Conservation (phyloP, 2,329 filamentous ascomycete species). For the Grosmannia penicillata region DNA sequence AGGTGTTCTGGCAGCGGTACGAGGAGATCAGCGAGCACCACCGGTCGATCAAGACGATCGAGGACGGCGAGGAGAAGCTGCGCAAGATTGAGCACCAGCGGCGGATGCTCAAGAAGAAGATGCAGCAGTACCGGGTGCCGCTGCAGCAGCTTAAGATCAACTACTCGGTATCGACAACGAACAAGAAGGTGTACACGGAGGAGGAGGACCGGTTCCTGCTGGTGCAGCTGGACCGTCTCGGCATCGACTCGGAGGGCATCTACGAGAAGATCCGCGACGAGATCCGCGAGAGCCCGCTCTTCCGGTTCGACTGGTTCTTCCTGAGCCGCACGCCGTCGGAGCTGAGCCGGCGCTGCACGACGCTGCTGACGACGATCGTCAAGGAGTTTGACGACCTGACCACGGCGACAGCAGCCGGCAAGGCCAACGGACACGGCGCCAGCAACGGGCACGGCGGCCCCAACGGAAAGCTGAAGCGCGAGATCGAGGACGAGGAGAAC, state of each 20-base stretch:
- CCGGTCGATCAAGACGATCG: slow-evolving; percentile 80
- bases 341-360: slow-evolving; percentile 83
- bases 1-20: slow-evolving; percentile 93
- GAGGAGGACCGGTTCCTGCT: slow-evolving; percentile 94
- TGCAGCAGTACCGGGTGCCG: slow-evolving; percentile 91
- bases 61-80: slow-evolving; percentile 81
- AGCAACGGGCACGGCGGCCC: slow-evolving; percentile 22
- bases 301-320: slow-evolving; percentile 99
- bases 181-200: slow-evolving; percentile 99
- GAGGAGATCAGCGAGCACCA: slow-evolving; percentile 77
- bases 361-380: slow-evolving; percentile 83
- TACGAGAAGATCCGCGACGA: slow-evolving; percentile 96
- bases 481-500: slow-evolving; percentile 66
- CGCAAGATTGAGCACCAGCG: slow-evolving; percentile 84
- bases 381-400: slow-evolving; percentile 75
- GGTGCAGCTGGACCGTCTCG: slow-evolving; percentile 82
- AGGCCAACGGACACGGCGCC: slow-evolving; percentile 17
- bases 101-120: slow-evolving; percentile 87
- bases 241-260: slow-evolving; percentile 78
- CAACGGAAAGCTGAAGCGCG: slow-evolving; percentile 61
- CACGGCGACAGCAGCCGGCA: slow-evolving; percentile 14
- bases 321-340: slow-evolving; percentile 86
- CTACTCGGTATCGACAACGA: slow-evolving; percentile 96
- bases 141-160: slow-evolving; percentile 97
- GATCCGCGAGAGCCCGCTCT: slow-evolving; percentile 84